phyloP scores from a whole-genome alignment of 139 green algal species.

The Monoraphidium neglectum region DNA sequence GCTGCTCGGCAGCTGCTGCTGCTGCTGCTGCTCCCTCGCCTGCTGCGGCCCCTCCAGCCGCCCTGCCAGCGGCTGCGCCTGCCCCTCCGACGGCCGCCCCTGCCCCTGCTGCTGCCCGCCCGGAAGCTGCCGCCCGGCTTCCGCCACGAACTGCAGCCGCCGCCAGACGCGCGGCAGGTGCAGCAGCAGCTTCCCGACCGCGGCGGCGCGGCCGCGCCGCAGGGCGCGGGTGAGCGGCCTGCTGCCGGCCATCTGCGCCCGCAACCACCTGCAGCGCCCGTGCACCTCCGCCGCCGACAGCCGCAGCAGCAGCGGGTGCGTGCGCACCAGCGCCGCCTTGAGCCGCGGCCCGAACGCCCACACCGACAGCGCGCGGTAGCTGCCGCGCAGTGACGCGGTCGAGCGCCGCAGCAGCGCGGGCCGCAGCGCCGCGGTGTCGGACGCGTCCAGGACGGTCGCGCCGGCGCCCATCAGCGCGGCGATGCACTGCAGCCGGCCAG shows the following conservation, averaged over 20 bases:
- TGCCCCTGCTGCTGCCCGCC: too few species aligned
- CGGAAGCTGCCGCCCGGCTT: too few species aligned
- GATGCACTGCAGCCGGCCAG: slow-evolving; percentile 10
- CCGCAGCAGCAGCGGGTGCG: slow-evolving; percentile 45
- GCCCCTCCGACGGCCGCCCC: too few species aligned
- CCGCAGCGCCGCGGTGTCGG: slow-evolving; percentile 10
- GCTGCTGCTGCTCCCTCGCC: too few species aligned
- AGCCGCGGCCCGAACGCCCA: slow-evolving; percentile 35
- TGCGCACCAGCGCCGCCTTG: slow-evolving; percentile 35
- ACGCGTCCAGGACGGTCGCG: too few species aligned
- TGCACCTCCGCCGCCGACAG: slow-evolving; percentile 49
- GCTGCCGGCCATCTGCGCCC: slow-evolving; percentile 42
- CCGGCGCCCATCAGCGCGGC: slow-evolving; percentile 18
- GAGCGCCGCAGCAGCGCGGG: slow-evolving; percentile 40
- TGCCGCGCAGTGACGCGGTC: neutral
- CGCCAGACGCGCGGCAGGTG: slow-evolving; percentile 41
- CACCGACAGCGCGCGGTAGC: slow-evolving; percentile 45
- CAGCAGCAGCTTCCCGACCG: slow-evolving; percentile 41
- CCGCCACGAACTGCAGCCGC: slow-evolving; percentile 51
- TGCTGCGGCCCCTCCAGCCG: too few species aligned
- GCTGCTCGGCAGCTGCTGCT: too few species aligned
- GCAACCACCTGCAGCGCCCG: slow-evolving; percentile 55
- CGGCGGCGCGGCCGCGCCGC: slow-evolving; percentile 18
- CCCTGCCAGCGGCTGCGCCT: too few species aligned
- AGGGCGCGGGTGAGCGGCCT: slow-evolving; percentile 41